Evolutionary conservation across 495 filamentous ascomycete genomes (phyloP).

Genomic region (Hyphodiscus hymeniophilus): DNA sequence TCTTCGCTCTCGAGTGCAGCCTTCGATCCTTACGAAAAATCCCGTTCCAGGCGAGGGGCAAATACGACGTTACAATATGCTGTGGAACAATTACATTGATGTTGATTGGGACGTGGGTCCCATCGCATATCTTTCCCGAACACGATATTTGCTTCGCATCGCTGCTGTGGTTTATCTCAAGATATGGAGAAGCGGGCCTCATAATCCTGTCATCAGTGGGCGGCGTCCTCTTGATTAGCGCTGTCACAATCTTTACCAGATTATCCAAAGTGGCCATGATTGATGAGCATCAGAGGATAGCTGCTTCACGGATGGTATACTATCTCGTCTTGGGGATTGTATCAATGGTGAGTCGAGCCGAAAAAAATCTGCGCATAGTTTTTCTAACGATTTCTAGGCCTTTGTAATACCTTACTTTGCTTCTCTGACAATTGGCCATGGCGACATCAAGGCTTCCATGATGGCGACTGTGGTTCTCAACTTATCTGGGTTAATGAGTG

Average conservation of each 20-base stretch:
- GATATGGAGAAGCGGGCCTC: slow-evolving; percentile 23
- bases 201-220: slow-evolving; percentile 14
- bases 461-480: slow-evolving; percentile 32
- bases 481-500: slow-evolving; percentile 26
- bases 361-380: background rate
- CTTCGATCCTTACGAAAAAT: slow-evolving; percentile 23
- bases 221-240: slow-evolving; percentile 20
- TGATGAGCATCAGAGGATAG: slow-evolving; percentile 26
- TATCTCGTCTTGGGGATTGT: slow-evolving; percentile 26
- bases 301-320: slow-evolving; percentile 31
- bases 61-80: slow-evolving; percentile 24
- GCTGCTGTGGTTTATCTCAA: slow-evolving; percentile 25
- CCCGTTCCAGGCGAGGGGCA: slow-evolving; percentile 26
- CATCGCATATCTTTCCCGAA: slow-evolving; percentile 10
- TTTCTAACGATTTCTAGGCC: slow-evolving; percentile 18
- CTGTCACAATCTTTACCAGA: slow-evolving; percentile 18
- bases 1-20: slow-evolving; percentile 30
- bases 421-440: slow-evolving; percentile 3
- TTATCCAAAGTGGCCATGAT: slow-evolving; percentile 22
- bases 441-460: slow-evolving; percentile 22
- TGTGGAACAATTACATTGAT: slow-evolving; percentile 21
- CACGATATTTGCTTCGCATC: slow-evolving; percentile 23
- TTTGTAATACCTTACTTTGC: slow-evolving; percentile 29
- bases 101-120: slow-evolving; percentile 26
- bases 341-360: slow-evolving; percentile 23